Evolutionary conservation across 345 rosid genomes (phyloP), one percentile per base, ranked within the genome.

Genomic region (Dimocarpus longan): DNA sequence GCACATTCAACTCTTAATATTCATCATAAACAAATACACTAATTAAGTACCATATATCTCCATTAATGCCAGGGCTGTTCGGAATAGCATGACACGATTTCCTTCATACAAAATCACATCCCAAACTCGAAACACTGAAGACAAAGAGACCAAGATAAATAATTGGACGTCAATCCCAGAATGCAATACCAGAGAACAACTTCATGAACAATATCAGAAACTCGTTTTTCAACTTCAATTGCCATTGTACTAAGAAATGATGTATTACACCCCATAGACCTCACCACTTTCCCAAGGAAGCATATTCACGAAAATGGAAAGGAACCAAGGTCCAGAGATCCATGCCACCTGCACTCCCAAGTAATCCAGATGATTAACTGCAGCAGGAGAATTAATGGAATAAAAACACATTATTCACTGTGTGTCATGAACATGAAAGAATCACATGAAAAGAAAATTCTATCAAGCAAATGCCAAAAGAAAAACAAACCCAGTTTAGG

Each of bases 341-440:
- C 99, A 96, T 65, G 99, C 86, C 79, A 93, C 98, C 92, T 96
- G 99, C 89, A 96, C 99, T 93, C 99, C 98, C 93, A 96, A 91
- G 98, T 89, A 92, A 91, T 96, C 98, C 91, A 96, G 95, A 93
- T 94, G 99, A 88, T 91, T 88, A 90, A 93, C 99, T 96, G 98
- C 98, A 92, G 80, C 91, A 87, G 81, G 82, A 86, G 86, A 81
- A 88, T 79, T 77, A 79, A 79, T 77, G 78, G 80, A 80, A 86
- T 88, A 79, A 83, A 87, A 84, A 80, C 76, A 87, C 81, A 46
- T 65, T 80, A 89, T 85, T 60, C 78, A 78, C 52, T 64, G 44
- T 80, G 76, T 59, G 76, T 79, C 76, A 79, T 81, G 67, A 69
- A 76, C 74, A 81, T 57, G 73, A 42, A 37, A 76, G 46, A 72